Evolutionary conservation across 805 yeast genomes (phyloP).

Genomic region (Wickerhamomyces pijperi): DNA sequence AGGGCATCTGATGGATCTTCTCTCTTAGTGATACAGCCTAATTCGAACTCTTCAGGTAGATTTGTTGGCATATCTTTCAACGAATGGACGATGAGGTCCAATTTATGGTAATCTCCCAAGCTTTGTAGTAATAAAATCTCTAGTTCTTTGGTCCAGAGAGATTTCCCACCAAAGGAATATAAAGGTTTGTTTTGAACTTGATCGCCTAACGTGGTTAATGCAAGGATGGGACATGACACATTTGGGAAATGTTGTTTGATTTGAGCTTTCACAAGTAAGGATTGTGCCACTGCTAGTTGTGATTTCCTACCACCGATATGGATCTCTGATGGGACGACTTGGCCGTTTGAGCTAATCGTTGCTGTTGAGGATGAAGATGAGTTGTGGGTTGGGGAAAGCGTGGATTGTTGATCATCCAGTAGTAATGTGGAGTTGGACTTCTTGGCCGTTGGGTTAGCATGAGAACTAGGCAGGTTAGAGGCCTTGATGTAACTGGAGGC

Average conservation of each 20-base stretch:
- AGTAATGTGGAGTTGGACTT: slow-evolving; percentile 12
- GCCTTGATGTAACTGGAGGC: not conserved
- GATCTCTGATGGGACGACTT: slow-evolving; percentile 18
- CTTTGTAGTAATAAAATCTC: slow-evolving; percentile 63
- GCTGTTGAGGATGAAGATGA: too few species aligned
- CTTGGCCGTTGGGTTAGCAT: slow-evolving; percentile 2
- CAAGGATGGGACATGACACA: slow-evolving; percentile 61
- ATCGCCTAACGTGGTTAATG: slow-evolving; percentile 84
- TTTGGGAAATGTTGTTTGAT: slow-evolving; percentile 55
- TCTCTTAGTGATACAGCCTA: slow-evolving; percentile 79
- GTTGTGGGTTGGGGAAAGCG: slow-evolving; percentile 3
- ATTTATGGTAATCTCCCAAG: slow-evolving; percentile 50
- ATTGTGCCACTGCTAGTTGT: slow-evolving; percentile 76
- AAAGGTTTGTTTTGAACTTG: slow-evolving; percentile 75
- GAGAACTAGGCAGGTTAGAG: not conserved
- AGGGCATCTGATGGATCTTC: slow-evolving; percentile 93
- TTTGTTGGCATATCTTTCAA: slow-evolving; percentile 88
- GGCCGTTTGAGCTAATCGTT: too few species aligned
- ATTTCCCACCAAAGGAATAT: slow-evolving; percentile 92
- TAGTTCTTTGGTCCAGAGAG: slow-evolving; percentile 92
- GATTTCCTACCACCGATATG: slow-evolving; percentile 85
- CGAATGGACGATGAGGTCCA: slow-evolving; percentile 89
- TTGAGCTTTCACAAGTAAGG: slow-evolving; percentile 54
- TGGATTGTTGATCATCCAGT: slow-evolving; percentile 12
- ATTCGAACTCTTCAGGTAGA: slow-evolving; percentile 78